Evolutionary conservation across 78 protist genomes (phyloP).

Genomic region (Polysphondylium violaceum): DNA sequence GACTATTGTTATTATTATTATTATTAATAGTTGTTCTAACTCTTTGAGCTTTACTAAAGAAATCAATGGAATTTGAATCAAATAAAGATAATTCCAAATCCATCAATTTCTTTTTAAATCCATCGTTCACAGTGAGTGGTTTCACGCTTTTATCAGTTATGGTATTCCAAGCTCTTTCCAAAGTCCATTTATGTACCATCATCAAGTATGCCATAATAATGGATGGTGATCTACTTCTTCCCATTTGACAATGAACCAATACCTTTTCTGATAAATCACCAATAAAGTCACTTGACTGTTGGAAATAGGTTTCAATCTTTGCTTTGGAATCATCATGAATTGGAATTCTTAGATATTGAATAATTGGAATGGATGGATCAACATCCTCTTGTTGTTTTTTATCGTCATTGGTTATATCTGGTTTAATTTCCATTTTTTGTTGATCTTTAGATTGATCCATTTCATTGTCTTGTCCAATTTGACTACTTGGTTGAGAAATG

Average conservation of each 20-base stretch:
- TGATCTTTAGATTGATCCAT: constrained; percentile 10
- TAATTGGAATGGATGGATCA: not conserved
- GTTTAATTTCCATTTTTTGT: not conserved
- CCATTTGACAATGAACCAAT: constrained; percentile 77
- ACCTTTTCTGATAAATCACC: not conserved
- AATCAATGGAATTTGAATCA: constrained; percentile 27
- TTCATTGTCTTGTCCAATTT: not conserved
- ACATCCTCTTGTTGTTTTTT: not conserved
- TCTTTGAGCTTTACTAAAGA: constrained; percentile 5
- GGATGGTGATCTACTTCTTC: constrained; percentile 78
- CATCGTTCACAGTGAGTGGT: constrained; percentile 43
- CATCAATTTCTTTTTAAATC: constrained; percentile 56
- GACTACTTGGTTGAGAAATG: no score
- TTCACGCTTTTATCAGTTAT: not conserved
- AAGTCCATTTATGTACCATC: constrained; percentile 15
- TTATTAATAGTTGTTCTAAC: not conserved
- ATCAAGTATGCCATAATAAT: constrained; percentile 67
- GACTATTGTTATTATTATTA: not conserved
- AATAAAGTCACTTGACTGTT: constrained; percentile 40
- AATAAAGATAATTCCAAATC: constrained; percentile 17
- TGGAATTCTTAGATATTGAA: constrained; percentile 56
- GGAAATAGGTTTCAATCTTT: constrained; percentile 54
- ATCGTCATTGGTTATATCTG: not conserved
- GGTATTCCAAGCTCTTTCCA: constrained; percentile 37
- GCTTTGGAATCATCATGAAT: constrained; percentile 58